Conservation (phyloP, 2,329 filamentous ascomycete genomes). For the Cladosporium austrohemisphaericum region DNA sequence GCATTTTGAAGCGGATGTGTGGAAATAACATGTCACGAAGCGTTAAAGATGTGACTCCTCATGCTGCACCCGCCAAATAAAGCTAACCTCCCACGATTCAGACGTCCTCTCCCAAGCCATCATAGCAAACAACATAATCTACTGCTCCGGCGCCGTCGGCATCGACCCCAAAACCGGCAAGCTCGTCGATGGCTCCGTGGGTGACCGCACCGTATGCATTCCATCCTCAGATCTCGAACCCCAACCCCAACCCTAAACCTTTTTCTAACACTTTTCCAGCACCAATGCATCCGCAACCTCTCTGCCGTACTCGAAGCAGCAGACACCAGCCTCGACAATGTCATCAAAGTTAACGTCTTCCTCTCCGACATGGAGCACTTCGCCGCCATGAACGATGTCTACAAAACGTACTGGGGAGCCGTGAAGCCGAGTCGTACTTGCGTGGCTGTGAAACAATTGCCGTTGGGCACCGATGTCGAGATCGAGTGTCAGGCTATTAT, state of each 20-base stretch:
- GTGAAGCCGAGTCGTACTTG: constrained; percentile 39
- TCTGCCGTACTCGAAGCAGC: constrained; percentile 57
- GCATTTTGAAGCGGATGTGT: no score
- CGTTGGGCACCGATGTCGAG: constrained; percentile 51
- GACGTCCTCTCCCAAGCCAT: constrained; percentile 29
- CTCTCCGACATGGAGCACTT: constrained; percentile 64
- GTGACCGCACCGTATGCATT: constrained; percentile 23
- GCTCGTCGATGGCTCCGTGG: constrained; percentile 20
- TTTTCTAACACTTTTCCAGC: constrained; percentile 27
- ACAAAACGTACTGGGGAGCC: constrained; percentile 35
- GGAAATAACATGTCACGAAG: neutral
- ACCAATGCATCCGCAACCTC: constrained; percentile 58
- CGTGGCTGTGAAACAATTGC: constrained; percentile 51
- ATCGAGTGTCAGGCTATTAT: constrained; percentile 49
- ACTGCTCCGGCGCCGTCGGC: constrained; percentile 63
- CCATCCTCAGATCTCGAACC: neutral
- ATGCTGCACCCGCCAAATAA: neutral
- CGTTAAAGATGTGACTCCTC: neutral
- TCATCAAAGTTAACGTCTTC: constrained; percentile 66
- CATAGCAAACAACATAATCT: constrained; percentile 60
- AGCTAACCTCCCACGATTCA: constrained; percentile 11
- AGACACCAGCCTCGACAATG: constrained; percentile 56
- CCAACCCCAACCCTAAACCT: neutral
- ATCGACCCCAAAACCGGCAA: constrained; percentile 52
- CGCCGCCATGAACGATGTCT: constrained; percentile 55